Percentiles rank a stretch among this genome's conserved stretches.
phyloP scores from a whole-genome alignment of 2,329 filamentous ascomycete genomes.

The Colletotrichum scovillei region DNA sequence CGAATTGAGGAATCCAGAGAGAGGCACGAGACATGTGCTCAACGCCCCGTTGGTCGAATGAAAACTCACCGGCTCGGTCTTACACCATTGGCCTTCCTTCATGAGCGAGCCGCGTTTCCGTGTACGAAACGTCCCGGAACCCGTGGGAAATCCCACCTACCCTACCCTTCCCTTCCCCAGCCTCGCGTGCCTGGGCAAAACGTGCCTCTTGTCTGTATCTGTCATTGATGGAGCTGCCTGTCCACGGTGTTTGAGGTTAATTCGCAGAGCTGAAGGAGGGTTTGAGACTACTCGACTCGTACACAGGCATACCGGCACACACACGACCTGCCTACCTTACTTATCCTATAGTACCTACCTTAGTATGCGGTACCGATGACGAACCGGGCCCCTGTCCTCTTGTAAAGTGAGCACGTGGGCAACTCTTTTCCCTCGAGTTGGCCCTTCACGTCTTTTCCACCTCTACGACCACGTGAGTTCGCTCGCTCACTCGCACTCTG shows the following conservation, averaged over 20 bases:
- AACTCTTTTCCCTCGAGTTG: background rate
- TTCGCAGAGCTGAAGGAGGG: background rate
- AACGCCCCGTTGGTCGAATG: slow-evolving; percentile 15
- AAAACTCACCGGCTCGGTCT: background rate
- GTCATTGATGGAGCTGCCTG: background rate
- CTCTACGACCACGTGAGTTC: too few relatives aligned
- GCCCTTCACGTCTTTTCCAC: background rate
- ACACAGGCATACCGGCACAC: background rate
- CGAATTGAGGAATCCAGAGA: background rate
- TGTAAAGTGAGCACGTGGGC: slow-evolving; percentile 29
- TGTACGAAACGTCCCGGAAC: background rate
- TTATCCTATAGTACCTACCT: too few relatives aligned
- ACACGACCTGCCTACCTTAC: background rate
- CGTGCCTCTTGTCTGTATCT: slow-evolving; percentile 8
- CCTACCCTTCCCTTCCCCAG: too few relatives aligned
- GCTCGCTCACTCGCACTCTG: background rate
- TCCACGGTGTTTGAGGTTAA: background rate
- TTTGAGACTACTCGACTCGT: background rate
- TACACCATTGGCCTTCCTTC: background rate
- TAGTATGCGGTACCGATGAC: background rate
- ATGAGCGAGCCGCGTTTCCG: background rate
- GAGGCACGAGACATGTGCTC: slow-evolving; percentile 33
- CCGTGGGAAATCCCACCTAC: background rate
- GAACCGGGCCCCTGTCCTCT: slow-evolving; percentile 5
- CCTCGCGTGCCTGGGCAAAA: background rate